Evolutionary conservation across 768 basidiomycete species (phyloP).

Genomic region (Asterophora parasitica): DNA sequence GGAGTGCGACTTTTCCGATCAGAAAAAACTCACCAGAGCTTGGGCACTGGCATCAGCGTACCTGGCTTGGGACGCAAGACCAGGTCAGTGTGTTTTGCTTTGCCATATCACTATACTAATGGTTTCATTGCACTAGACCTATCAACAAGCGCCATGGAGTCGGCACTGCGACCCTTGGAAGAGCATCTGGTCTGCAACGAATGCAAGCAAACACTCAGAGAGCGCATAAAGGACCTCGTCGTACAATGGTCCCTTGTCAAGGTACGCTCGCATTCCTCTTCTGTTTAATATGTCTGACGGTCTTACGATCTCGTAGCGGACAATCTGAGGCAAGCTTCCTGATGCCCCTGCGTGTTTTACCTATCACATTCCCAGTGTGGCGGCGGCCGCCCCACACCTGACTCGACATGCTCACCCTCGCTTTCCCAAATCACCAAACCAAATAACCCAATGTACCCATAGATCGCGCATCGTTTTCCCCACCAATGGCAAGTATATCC

Average conservation of each 20-base stretch:
- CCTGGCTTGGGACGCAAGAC: slow-evolving; percentile 79
- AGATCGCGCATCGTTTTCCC: background rate
- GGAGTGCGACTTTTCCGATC: slow-evolving; percentile 66
- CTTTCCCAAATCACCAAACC: background rate
- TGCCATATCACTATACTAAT: slow-evolving; percentile 10
- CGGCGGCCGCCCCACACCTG: too few species aligned
- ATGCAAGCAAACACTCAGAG: slow-evolving; percentile 58
- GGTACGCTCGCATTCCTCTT: slow-evolving; percentile 32
- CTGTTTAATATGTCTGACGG: background rate
- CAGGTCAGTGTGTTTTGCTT: slow-evolving; percentile 42
- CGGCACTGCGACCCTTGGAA: slow-evolving; percentile 61
- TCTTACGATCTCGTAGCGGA: slow-evolving; percentile 36
- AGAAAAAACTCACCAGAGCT: slow-evolving; percentile 74
- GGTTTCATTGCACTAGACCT: slow-evolving; percentile 42
- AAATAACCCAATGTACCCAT: background rate
- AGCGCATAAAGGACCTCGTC: slow-evolving; percentile 63
- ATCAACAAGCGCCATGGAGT: slow-evolving; percentile 69
- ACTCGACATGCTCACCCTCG: background rate
- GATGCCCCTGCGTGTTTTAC: too few species aligned
- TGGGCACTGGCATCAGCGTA: slow-evolving; percentile 83
- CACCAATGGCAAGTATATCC: background rate
- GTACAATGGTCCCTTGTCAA: slow-evolving; percentile 79
- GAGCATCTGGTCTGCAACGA: slow-evolving; percentile 67
- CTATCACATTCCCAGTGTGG: too few species aligned
- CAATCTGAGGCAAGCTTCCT: slow-evolving; percentile 38